These are phyloP conservation scores for Pichia gijzeniarum DNA, from an alignment of 805 yeast genomes.

Conservation along the genomic window DNA sequence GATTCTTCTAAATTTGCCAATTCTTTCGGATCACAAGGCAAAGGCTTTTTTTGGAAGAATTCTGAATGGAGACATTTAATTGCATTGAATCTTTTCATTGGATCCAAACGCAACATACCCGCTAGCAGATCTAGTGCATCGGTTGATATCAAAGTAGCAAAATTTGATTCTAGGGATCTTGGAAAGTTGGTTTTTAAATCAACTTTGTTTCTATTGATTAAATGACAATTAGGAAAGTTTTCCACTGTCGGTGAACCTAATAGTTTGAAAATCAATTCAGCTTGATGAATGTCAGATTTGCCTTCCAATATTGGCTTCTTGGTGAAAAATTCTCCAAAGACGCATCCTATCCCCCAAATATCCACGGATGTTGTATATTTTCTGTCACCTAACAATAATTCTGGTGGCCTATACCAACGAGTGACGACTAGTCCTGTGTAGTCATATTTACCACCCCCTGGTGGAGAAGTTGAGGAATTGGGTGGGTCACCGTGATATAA, in stretches of 20 bases:
- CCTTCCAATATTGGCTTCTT: slow-evolving; percentile 84
- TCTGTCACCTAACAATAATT: slow-evolving; percentile 77
- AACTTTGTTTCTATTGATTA: slow-evolving; percentile 50
- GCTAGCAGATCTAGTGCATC: slow-evolving; percentile 51
- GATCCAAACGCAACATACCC: slow-evolving; percentile 63
- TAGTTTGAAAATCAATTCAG: slow-evolving; percentile 69
- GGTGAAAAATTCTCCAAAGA: slow-evolving; percentile 83
- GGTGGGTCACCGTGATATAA: slow-evolving; percentile 35
- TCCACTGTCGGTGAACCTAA: slow-evolving; percentile 70
- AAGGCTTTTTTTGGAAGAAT: slow-evolving; percentile 64
- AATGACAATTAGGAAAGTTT: slow-evolving; percentile 54
- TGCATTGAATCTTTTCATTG: slow-evolving; percentile 70
- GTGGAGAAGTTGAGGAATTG: slow-evolving; percentile 22
- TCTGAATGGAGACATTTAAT: slow-evolving; percentile 63
- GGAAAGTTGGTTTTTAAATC: slow-evolving; percentile 25
- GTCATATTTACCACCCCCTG: slow-evolving; percentile 49
- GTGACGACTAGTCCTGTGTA: slow-evolving; percentile 78
- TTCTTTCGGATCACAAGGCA: slow-evolving; percentile 47
- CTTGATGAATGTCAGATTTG: slow-evolving; percentile 79
- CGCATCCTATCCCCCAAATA: slow-evolving; percentile 97
- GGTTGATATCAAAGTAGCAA: slow-evolving; percentile 28
- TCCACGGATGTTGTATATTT: slow-evolving; percentile 91
- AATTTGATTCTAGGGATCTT: slow-evolving; percentile 44
- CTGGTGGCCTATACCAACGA: slow-evolving; percentile 97
- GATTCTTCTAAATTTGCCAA: slow-evolving; percentile 74